Evolutionary conservation across 768 basidiomycete genomes (phyloP).

Genomic region (Clitopilus passeckerianus): DNA sequence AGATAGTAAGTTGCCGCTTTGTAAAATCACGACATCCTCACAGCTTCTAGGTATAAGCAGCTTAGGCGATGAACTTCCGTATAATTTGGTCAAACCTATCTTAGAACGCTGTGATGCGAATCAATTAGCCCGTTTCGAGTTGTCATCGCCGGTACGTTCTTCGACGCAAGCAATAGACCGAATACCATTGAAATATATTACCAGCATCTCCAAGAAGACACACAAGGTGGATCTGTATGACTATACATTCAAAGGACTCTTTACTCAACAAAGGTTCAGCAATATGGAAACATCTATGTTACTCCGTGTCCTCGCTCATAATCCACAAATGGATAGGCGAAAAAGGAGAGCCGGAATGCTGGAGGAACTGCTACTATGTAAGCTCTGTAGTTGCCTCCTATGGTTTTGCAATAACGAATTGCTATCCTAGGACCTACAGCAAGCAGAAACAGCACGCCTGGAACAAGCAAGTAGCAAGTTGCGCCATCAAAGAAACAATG

Average conservation of each 20-base stretch:
- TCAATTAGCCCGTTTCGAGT: constrained; percentile 64
- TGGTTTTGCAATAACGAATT: neutral
- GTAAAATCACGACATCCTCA: neutral
- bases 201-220: constrained; percentile 53
- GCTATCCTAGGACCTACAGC: constrained; percentile 42
- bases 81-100: constrained; percentile 65
- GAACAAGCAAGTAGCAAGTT: constrained; percentile 60
- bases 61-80: constrained; percentile 60
- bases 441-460: constrained; percentile 57
- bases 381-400: constrained; percentile 15
- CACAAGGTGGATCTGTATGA: constrained; percentile 37
- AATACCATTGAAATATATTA: constrained; percentile 1
- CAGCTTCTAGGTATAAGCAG: constrained; percentile 48
- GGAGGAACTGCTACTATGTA: constrained; percentile 70
- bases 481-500: constrained; percentile 62
- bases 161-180: neutral
- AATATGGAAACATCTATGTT: constrained; percentile 64
- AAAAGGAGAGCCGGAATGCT: constrained; percentile 48
- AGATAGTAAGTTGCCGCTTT: constrained; percentile 37
- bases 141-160: constrained; percentile 57
- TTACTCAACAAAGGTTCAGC: constrained; percentile 29
- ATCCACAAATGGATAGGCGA: constrained; percentile 40
- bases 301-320: constrained; percentile 51
- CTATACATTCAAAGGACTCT: constrained; percentile 4
- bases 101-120: constrained; percentile 70